Evolutionary conservation across 148 eudicot species (phyloP).

Genomic region (Fagopyrum esculentum): DNA sequence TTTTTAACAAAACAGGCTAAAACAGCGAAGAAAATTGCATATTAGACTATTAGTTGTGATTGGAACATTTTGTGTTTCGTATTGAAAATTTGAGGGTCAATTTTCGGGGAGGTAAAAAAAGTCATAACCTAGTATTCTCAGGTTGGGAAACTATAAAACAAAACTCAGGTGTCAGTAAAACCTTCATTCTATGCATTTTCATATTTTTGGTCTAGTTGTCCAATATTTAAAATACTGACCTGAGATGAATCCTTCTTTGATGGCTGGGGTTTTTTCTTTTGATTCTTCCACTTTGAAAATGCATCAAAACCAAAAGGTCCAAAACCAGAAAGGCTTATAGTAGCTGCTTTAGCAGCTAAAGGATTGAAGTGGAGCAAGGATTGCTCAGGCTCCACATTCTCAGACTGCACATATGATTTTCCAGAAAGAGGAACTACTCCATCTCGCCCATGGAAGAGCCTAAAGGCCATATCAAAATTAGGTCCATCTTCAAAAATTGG

Average conservation of each 20-base stretch:
- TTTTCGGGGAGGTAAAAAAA: background rate
- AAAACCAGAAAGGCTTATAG: conserved; percentile 78
- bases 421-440: conserved; percentile 95
- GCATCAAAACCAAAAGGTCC: conserved; percentile 88
- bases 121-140: no score
- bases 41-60: background rate
- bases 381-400: conserved; percentile 40
- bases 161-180: background rate
- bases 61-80: background rate
- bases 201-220: background rate
- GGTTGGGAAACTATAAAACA: background rate
- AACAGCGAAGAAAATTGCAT: background rate
- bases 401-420: conserved; percentile 38
- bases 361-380: conserved; percentile 70
- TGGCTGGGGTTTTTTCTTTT: conserved; percentile 41
- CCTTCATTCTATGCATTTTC: background rate
- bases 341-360: conserved; percentile 93
- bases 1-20: background rate
- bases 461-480: conserved; percentile 82
- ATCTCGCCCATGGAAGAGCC: conserved; percentile 88
- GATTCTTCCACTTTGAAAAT: conserved; percentile 67
- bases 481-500: conserved; percentile 99
- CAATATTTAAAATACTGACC: conserved; percentile 30
- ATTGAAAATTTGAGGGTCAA: background rate
- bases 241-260: conserved; percentile 62